Base-by-base conservation (phyloP, 768 basidiomycete species). In the Boletus sp. region DNA sequence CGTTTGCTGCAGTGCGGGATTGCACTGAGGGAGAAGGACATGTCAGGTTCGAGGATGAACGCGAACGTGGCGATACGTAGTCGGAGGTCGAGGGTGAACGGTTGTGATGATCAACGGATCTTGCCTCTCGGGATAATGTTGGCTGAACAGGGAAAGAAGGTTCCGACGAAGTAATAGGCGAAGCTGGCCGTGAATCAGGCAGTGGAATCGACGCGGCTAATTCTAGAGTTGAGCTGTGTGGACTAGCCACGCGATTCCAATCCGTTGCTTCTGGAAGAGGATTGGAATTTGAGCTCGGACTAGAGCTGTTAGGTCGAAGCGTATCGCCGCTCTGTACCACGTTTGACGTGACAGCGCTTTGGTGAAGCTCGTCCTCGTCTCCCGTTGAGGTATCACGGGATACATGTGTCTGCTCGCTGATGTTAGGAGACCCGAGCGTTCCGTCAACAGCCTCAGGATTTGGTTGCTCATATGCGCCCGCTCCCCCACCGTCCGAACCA, bases 171-270 rank as follows among this genome's bases (percentile, higher is more conserved):
- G 29, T 36, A 5, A 15, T 35, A 14, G 61, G 66, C 2, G 66
- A 68, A 24, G 29, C 51, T 18, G 65, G 48, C 5, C 55, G 64
- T 29, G 67, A 68, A 44, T 60, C 57, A 28, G 67, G 62, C 7
- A 69, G 47, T 39, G 67, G 50, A 45, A 47, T 58, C n/a, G 64
- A 59, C 5, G 53, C 47, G 15, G 64, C 62, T 4, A 60, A 33
- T 37, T 61, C 67, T n/a, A 58, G 44, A 8, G 17, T 47, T n/a
- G 58, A 20, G 7, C 4, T 10, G 6, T 24, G 36, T 5, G 32
- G 11, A 32, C 6, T 14, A 32, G 28, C 36, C 18, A 37, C 24
- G 3, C 0, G 3, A 36, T 17, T 42, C 41, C 52, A 47, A 11
- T 39, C 42, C 6, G 30, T 44, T 29, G n/a, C 10, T 24, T 47